phyloP scores from a whole-genome alignment of 345 rosid species.

The Corchorus olitorius region DNA sequence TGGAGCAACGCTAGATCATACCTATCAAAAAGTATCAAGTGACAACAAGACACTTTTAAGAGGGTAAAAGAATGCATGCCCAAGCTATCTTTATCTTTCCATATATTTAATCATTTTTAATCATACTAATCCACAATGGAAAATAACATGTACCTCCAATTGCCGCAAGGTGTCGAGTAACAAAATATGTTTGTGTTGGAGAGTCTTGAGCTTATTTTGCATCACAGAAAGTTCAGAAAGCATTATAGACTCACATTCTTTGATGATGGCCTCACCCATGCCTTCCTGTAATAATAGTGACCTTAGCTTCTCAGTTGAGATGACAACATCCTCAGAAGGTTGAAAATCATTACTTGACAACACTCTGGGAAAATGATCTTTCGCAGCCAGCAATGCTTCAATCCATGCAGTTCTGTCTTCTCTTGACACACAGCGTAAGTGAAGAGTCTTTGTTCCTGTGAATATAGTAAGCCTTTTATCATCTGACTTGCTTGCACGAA shows the following conservation, averaged over 20 bases:
- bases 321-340: conserved; percentile 68
- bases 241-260: conserved; percentile 92
- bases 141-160: conserved; percentile 66
- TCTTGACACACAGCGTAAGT: conserved; percentile 71
- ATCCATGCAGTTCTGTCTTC: conserved; percentile 87
- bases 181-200: conserved; percentile 66
- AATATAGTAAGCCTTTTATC: conserved; percentile 94
- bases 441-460: conserved; percentile 98
- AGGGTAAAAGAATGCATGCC: background rate
- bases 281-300: conserved; percentile 77
- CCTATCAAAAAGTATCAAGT: conserved; percentile 15
- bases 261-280: conserved; percentile 56
- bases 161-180: conserved; percentile 81
- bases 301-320: conserved; percentile 90
- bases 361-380: conserved; percentile 83
- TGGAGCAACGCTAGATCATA: background rate
- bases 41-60: background rate
- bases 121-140: background rate
- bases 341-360: conserved; percentile 59
- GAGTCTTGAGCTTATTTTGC: conserved; percentile 71
- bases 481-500: conserved; percentile 94
- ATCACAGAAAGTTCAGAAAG: conserved; percentile 66
- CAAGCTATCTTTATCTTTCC: conserved; percentile 14
- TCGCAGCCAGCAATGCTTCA: conserved; percentile 79
- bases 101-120: background rate